A percentile compares a stretch with the other conserved stretches of the same genome.
These are phyloP conservation scores for Barbarea vulgaris DNA, from an alignment of 345 rosid genomes.

Conservation along the genomic window DNA sequence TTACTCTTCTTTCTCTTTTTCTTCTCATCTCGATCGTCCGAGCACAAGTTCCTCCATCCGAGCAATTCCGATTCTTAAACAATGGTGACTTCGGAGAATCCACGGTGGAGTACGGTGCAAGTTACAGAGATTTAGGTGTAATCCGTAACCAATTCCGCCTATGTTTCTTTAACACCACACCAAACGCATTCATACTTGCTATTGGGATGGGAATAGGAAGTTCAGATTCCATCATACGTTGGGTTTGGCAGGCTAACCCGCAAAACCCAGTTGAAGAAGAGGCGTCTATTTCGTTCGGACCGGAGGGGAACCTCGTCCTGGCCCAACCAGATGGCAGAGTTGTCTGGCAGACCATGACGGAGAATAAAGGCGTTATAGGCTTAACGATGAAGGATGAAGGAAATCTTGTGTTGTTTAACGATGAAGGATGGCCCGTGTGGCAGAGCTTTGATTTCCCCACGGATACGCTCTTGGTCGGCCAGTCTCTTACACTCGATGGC, in stretches of 20 bases:
- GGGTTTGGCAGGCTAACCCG: constrained; percentile 70
- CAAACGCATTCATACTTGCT: constrained; percentile 53
- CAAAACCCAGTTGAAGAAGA: constrained; percentile 53
- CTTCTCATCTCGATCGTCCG: constrained; percentile 3
- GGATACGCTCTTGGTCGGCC: constrained; percentile 56
- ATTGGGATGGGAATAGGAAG: constrained; percentile 51
- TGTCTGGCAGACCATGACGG: constrained; percentile 64
- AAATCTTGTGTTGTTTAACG: constrained; percentile 55
- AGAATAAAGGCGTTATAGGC: constrained; percentile 57
- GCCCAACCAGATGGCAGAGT: constrained; percentile 54
- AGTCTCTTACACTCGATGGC: constrained; percentile 39
- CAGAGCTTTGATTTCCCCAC: constrained; percentile 63
- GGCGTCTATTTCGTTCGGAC: constrained; percentile 48
- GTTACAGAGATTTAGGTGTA: constrained; percentile 37
- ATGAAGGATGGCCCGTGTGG: constrained; percentile 52
- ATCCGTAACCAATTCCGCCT: constrained; percentile 47
- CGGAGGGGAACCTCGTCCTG: constrained; percentile 53
- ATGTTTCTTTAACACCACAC: constrained; percentile 58
- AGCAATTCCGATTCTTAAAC: constrained; percentile 36
- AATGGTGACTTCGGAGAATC: constrained; percentile 45
- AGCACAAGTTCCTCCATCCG: constrained; percentile 23
- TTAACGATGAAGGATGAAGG: constrained; percentile 50
- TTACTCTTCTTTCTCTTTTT: constrained; percentile 11
- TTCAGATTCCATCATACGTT: constrained; percentile 52
- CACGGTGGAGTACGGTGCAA: constrained; percentile 43